Base-by-base conservation (phyloP, 805 yeast species). In the Vanderwaltozyma yarrowii region DNA sequence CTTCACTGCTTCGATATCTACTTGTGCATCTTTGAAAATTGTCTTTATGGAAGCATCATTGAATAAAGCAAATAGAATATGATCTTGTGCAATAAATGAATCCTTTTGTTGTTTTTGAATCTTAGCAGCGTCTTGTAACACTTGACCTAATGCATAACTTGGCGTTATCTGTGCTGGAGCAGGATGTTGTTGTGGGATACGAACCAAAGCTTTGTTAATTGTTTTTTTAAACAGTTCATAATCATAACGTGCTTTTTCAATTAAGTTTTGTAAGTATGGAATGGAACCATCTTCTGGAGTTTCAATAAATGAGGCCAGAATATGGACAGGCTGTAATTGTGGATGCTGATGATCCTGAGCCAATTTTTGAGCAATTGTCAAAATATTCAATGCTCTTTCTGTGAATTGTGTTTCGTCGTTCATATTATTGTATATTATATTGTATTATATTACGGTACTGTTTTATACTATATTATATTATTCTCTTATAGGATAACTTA, bases 81-180 rank as follows among this genome's bases (percentile, higher is more conserved):
- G 98, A 63, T 92, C 98, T 65, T 89, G 97, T 1, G 95, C 97
- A 39, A 92, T 73, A 54, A 75, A 92, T 15, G 79, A 70, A 62
- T 92, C 98, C 60, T 89, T 89, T 59, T 89, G 98, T 51, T 82
- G 82, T 36, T 76, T 69, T 62, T 83, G 82, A 52, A 86, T 75
- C 56, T 86, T 82, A 35, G 70, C 70, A 13, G 97, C 94, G 28
- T 73, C 75, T 46, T 73, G 73, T 33, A 92, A 59, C 16, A 92
- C 75, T 56, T 76, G 80, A 16, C 84, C 85, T 25, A 87, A 70
- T n/a, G 85, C 73, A 30, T 80, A 74, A 40, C 86, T 73, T 45
- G 94, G 80, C 18, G 80, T 66, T 2, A 87, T 70, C 45, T 86
- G 88, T 12, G 76, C 70, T 14, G 96, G 96, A 2, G 96, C 80